Conservation (phyloP, 129 eudicot genomes). For the Kitagawia praeruptora region DNA sequence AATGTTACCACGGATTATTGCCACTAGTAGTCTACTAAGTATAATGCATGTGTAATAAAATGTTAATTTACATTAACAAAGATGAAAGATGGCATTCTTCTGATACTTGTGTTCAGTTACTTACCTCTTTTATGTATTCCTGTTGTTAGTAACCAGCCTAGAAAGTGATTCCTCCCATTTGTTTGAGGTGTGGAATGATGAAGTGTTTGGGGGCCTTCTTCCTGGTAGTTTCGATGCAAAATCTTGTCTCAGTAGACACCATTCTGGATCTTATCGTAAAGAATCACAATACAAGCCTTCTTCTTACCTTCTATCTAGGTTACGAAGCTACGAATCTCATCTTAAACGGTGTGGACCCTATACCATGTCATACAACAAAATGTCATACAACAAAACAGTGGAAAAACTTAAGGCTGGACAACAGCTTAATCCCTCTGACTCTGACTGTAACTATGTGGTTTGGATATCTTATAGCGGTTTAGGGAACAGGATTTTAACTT, state of each 20-base stretch:
- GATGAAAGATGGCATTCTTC: neutral
- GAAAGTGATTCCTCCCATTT: constrained; percentile 17
- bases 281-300: constrained; percentile 30
- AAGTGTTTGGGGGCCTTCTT: constrained; percentile 40
- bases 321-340: constrained; percentile 42
- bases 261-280: constrained; percentile 28
- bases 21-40: neutral
- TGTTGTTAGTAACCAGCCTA: constrained; percentile 12
- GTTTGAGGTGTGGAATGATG: constrained; percentile 20
- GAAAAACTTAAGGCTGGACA: constrained; percentile 28
- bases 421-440: constrained; percentile 17
- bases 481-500: constrained; percentile 42
- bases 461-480: constrained; percentile 49
- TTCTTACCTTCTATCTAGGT: constrained; percentile 35
- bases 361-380: constrained; percentile 27
- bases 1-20: neutral
- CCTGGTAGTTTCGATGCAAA: constrained; percentile 29
- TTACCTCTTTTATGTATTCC: neutral
- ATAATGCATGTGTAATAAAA: neutral
- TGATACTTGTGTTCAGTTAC: neutral
- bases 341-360: constrained; percentile 48
- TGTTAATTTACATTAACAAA: neutral
- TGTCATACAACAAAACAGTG: constrained; percentile 30
- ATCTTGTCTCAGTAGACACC: constrained; percentile 51
- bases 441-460: constrained; percentile 40